Evolutionary conservation across 768 basidiomycete genomes (phyloP).

Genomic region (Trichaptum fuscoviolaceum): DNA sequence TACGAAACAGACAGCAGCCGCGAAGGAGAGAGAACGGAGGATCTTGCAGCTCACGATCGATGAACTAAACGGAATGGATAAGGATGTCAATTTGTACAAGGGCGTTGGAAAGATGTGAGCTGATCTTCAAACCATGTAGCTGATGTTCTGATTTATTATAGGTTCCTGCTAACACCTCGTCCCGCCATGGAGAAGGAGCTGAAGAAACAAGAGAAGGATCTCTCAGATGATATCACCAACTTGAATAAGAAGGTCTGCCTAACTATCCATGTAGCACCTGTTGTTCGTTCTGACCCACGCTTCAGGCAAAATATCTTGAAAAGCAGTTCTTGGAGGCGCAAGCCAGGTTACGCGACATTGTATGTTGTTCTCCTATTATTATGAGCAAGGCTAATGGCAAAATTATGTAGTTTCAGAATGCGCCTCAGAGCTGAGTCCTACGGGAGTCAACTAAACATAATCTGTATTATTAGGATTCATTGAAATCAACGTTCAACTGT

Average conservation of each 20-base stretch:
- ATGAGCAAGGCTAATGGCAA: background rate
- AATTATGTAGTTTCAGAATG: slow-evolving; percentile 3
- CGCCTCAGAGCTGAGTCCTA: background rate
- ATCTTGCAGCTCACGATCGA: slow-evolving; percentile 86
- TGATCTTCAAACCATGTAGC: slow-evolving; percentile 1
- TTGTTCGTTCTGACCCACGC: slow-evolving; percentile 2
- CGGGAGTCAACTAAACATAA: background rate
- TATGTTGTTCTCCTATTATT: slow-evolving; percentile 29
- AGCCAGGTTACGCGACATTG: slow-evolving; percentile 79
- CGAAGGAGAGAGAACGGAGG: slow-evolving; percentile 85
- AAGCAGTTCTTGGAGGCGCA: slow-evolving; percentile 93
- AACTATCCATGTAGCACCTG: background rate
- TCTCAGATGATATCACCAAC: slow-evolving; percentile 77
- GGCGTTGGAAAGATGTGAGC: slow-evolving; percentile 94
- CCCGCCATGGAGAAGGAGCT: slow-evolving; percentile 73
- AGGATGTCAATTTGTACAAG: slow-evolving; percentile 80
- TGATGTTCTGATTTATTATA: slow-evolving; percentile 23
- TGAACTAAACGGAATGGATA: slow-evolving; percentile 68
- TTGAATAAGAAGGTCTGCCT: slow-evolving; percentile 76
- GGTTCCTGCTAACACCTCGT: slow-evolving; percentile 89
- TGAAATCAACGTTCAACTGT: background rate
- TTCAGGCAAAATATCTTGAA: slow-evolving; percentile 83
- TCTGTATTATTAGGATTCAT: background rate
- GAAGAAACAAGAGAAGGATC: slow-evolving; percentile 71
- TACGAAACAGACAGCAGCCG: slow-evolving; percentile 66